Conservation (phyloP, 495 filamentous ascomycete species). For the Xanthoparmelia taractica region DNA sequence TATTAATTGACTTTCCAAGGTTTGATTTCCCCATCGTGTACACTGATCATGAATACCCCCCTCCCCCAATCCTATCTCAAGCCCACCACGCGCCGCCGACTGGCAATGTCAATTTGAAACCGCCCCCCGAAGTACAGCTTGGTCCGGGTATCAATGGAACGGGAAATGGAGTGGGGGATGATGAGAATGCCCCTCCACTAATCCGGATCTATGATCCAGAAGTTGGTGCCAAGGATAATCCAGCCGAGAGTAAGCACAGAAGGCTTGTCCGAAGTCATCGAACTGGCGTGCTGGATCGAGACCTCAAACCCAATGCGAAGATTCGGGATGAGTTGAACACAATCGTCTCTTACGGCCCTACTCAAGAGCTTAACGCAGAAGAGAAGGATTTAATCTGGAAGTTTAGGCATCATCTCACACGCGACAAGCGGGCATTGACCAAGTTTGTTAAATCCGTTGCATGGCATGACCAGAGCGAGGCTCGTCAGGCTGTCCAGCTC, state of each 20-base stretch:
- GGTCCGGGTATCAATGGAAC: conserved; percentile 71
- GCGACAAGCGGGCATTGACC: conserved; percentile 87
- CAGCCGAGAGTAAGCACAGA: conserved; percentile 90
- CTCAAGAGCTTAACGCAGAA: conserved; percentile 73
- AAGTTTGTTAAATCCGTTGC: conserved; percentile 97
- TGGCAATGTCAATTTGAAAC: conserved; percentile 62
- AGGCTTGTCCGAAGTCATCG: conserved; percentile 84
- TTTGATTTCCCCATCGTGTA: conserved; percentile 97
- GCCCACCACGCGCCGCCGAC: conserved; percentile 53
- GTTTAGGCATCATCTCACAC: conserved; percentile 85
- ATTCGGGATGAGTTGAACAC: conserved; percentile 86
- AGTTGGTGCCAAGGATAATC: conserved; percentile 79
- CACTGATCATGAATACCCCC: conserved; percentile 83
- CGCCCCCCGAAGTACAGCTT: conserved; percentile 71
- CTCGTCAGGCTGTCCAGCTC: conserved; percentile 80
- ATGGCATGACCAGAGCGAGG: conserved; percentile 82
- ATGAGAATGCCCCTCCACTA: conserved; percentile 49
- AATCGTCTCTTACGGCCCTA: conserved; percentile 89
- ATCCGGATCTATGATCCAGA: conserved; percentile 92
- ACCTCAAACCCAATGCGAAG: conserved; percentile 94
- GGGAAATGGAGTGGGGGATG: conserved; percentile 40
- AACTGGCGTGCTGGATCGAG: conserved; percentile 86
- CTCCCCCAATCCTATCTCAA: conserved; percentile 69
- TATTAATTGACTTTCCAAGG: conserved; percentile 85
- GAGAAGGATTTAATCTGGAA: conserved; percentile 97